Percentiles rank a stretch among this genome's conserved stretches.
Evolutionary conservation across 129 eudicot species (phyloP).

Genomic region (Lactuca sativa): DNA sequence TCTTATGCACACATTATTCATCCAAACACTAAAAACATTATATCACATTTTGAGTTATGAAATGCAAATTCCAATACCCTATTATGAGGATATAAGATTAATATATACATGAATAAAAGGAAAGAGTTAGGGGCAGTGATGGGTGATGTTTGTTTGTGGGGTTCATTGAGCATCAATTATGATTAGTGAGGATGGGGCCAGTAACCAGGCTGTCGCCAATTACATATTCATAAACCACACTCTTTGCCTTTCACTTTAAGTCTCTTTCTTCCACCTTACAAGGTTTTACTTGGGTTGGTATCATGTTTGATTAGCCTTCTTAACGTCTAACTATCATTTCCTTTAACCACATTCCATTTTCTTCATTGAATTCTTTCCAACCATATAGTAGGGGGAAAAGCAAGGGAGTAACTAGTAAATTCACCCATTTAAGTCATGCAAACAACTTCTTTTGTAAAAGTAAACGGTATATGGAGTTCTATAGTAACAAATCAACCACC

Average conservation of each 20-base stretch:
- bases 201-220: conserved; percentile 51
- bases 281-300: conserved; percentile 37
- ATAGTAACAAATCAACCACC: conserved; percentile 10
- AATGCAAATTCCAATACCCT: background rate
- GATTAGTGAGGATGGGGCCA: conserved; percentile 39
- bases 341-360: conserved; percentile 9
- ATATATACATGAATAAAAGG: conserved; percentile 1
- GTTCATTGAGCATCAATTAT: conserved; percentile 37
- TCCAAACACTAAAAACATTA: background rate
- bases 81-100: background rate
- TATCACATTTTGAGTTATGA: background rate
- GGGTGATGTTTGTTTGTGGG: conserved; percentile 51
- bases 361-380: conserved; percentile 6
- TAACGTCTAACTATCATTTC: conserved; percentile 8
- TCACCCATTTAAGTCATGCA: conserved; percentile 7
- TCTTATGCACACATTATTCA: no score
- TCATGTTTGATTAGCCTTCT: conserved; percentile 26
- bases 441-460: conserved; percentile 5
- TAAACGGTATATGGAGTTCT: background rate
- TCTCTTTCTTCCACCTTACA: conserved; percentile 43
- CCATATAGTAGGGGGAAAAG: background rate
- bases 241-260: conserved; percentile 41
- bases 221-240: conserved; percentile 18
- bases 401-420: background rate
- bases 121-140: conserved; percentile 40